A percentile compares a stretch with the other conserved stretches of the same genome.
Conservation (phyloP, 2,329 filamentous ascomycete genomes). For the Aspergillus texensis region DNA sequence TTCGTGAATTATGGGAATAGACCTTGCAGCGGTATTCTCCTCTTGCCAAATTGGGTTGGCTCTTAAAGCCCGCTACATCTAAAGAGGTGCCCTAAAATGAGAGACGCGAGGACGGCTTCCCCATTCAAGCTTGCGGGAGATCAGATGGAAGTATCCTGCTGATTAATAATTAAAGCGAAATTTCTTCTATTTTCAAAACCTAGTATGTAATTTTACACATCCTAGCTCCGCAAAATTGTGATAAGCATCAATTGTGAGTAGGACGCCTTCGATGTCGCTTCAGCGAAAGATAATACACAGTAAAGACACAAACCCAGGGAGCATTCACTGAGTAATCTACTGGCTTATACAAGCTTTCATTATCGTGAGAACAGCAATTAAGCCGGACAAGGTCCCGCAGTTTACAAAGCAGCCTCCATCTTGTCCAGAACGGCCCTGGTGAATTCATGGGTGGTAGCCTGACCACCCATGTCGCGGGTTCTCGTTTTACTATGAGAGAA, state of each 20-base stretch:
- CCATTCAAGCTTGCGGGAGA: not conserved
- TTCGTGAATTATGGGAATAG: not conserved
- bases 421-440: conserved; percentile 90
- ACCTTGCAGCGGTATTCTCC: not conserved
- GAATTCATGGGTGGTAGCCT: conserved; percentile 89
- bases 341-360: conserved; percentile 24
- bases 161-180: not conserved
- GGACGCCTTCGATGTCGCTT: conserved; percentile 25
- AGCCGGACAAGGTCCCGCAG: conserved; percentile 18
- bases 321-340: conserved; percentile 15
- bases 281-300: conserved; percentile 32
- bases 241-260: conserved; percentile 19
- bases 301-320: conserved; percentile 22
- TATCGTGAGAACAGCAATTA: conserved; percentile 27
- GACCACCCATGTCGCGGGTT: conserved; percentile 95
- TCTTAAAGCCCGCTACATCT: not conserved
- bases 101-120: not conserved
- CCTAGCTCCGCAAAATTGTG: conserved; percentile 13
- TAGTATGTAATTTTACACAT: conserved; percentile 22
- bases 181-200: conserved; percentile 15
- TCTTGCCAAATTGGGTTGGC: not conserved
- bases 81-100: not conserved
- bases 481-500: conserved; percentile 67
- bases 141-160: not conserved
- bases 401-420: conserved; percentile 76